phyloP scores from a whole-genome alignment of 2,329 filamentous ascomycete species.

The Raffaelea ambrosiae region DNA sequence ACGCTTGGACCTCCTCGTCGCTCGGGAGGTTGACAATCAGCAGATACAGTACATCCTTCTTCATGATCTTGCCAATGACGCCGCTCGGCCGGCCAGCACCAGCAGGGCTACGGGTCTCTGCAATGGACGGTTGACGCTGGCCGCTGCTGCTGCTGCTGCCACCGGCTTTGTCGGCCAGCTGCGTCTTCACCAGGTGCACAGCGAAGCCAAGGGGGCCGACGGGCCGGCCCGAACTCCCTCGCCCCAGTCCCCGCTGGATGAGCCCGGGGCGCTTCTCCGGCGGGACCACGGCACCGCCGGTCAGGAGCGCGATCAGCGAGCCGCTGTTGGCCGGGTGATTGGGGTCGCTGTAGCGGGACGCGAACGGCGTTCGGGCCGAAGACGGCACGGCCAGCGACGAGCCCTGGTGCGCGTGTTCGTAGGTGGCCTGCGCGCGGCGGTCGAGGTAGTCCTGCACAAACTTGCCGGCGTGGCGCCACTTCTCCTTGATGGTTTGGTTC shows the following conservation, averaged over 20 bases:
- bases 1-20: slow-evolving; percentile 28
- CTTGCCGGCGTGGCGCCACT: slow-evolving; percentile 22
- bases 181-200: too few relatives aligned
- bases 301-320: slow-evolving; percentile 34
- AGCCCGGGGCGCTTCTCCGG: neutral
- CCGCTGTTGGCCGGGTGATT: slow-evolving; percentile 41
- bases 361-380: slow-evolving; percentile 25
- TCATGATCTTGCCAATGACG: slow-evolving; percentile 3
- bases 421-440: slow-evolving; percentile 31
- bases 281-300: slow-evolving; percentile 29
- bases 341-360: slow-evolving; percentile 40
- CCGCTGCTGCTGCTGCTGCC: neutral
- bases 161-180: too few relatives aligned
- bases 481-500: slow-evolving; percentile 10
- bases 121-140: neutral
- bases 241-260: neutral
- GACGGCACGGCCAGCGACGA: slow-evolving; percentile 21
- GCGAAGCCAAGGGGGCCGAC: neutral
- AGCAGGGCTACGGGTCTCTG: neutral
- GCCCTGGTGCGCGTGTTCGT: neutral
- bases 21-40: slow-evolving; percentile 42
- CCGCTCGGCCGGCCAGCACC: too few relatives aligned
- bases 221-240: neutral
- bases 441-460: slow-evolving; percentile 40
- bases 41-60: slow-evolving; percentile 38